Evolutionary conservation across 1,284 basidiomycete genomes (phyloP).

Genomic region (Puccinia hordei): DNA sequence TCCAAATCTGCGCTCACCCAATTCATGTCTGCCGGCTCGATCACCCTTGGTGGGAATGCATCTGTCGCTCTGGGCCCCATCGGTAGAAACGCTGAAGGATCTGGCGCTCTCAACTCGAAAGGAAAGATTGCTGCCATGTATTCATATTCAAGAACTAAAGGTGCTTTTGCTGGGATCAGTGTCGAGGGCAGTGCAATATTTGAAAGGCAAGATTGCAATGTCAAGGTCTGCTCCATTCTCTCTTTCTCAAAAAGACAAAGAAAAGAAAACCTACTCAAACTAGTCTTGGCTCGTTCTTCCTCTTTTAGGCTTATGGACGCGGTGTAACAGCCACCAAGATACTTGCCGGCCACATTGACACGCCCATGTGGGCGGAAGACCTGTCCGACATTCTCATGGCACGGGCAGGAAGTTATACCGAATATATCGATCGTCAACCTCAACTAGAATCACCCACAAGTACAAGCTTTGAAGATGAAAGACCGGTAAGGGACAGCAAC

Average conservation of each 20-base stretch:
- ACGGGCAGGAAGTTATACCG: conserved; percentile 32
- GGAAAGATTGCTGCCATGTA: conserved; percentile 94
- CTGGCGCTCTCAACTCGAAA: conserved; percentile 79
- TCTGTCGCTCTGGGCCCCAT: conserved; percentile 89
- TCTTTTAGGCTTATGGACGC: conserved; percentile 64
- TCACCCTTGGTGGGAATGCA: conserved; percentile 90
- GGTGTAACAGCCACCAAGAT: conserved; percentile 76
- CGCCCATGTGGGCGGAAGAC: conserved; percentile 73
- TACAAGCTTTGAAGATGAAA: not conserved
- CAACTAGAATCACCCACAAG: conserved; percentile 18
- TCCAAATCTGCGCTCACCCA: conserved; percentile 67
- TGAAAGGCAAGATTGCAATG: conserved; percentile 76
- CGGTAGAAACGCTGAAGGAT: conserved; percentile 90
- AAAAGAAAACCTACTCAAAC: conserved; percentile 65
- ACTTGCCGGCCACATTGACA: conserved; percentile 72
- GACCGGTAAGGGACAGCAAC: not conserved
- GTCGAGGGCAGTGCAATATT: conserved; percentile 92
- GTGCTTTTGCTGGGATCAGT: conserved; percentile 69
- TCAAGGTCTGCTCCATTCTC: conserved; percentile 55
- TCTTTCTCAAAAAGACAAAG: not conserved
- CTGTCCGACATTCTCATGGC: conserved; percentile 69
- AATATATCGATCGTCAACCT: conserved; percentile 32
- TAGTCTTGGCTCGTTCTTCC: conserved; percentile 59
- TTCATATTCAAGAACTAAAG: conserved; percentile 90
- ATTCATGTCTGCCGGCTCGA: conserved; percentile 91